Evolutionary conservation across 2,329 filamentous ascomycete genomes (phyloP), one percentile per base, ranked within the genome.

Genomic region (Exophiala aquamarina): DNA sequence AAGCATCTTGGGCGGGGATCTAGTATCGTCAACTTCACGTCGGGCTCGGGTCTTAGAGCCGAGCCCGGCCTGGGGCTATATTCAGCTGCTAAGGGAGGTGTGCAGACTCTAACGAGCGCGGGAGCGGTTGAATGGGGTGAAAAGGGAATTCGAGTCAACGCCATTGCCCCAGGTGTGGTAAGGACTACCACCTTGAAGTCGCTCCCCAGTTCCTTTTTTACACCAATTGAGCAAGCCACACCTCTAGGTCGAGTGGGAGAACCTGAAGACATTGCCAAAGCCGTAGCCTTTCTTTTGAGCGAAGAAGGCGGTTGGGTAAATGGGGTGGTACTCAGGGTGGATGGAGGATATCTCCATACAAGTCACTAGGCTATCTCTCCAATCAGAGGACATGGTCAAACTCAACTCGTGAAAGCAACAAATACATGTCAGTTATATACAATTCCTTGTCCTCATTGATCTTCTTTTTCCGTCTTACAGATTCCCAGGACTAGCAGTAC

Each of bases 291-390:
- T 55, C 64, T 82, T 18, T 72, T 77, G 51, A 76, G 74, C 55
- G 70, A 75, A 4, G 80, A 81, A 58, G 75, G 76, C 43, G 78
- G 81, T 64, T 83, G 80, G 80, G 79, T 83, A 60, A 83, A 83
- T 61, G 80, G 79, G 79, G 54, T 61, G 73, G 20, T 36, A 17
- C 20, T 35, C 7, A 21, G 13, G 3, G 14, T 41, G 23, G 35
- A 41, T 41, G 32, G 41, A 19, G 32, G 31, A 14, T 34, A 18
- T 7, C 32, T 34, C 32, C 17, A 34, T 18, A 14, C 32, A 34
- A 26, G 23, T 26, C 23, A 26, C 23, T 26, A 26, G 23, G 23
- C 23, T 26, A 26, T 11, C 6, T 26, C 23, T 26, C 23, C 23
- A 11, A 26, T 26, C 23, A 11, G 23, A 26, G 23, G 23, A 26